These are phyloP conservation scores for Ustilago trichophora DNA, from an alignment of 1,284 basidiomycete species.

Conservation along the genomic window DNA sequence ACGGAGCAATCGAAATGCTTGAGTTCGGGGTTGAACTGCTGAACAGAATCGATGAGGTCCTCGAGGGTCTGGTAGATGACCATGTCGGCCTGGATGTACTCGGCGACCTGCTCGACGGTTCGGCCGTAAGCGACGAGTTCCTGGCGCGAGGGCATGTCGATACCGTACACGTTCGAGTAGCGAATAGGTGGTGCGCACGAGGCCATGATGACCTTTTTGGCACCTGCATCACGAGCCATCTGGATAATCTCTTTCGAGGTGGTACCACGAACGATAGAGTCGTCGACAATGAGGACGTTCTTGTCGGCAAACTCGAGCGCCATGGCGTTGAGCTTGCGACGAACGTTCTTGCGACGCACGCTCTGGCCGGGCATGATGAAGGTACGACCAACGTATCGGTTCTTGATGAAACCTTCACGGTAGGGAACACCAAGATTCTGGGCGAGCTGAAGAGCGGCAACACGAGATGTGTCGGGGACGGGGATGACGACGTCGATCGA, in stretches of 20 bases:
- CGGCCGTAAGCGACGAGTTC: conserved; percentile 93
- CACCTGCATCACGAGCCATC: conserved; percentile 99
- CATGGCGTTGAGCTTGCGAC: conserved; percentile 97
- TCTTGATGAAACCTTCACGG: conserved; percentile 98
- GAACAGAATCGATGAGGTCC: conserved; percentile 87
- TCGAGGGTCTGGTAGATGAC: conserved; percentile 96
- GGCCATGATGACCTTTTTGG: conserved; percentile 95
- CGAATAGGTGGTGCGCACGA: conserved; percentile 97
- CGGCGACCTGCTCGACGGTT: conserved; percentile 79
- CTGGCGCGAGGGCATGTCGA: conserved; percentile 95
- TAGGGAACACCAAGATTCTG: conserved; percentile 91
- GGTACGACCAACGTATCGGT: conserved; percentile 95
- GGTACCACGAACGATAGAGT: conserved; percentile 97
- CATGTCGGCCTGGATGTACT: conserved; percentile 90
- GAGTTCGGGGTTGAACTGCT: conserved; percentile 84
- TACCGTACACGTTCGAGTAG: conserved; percentile 95
- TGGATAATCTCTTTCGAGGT: conserved; percentile 99
- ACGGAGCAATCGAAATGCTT: conserved; percentile 93
- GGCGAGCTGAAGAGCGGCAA: conserved; percentile 93
- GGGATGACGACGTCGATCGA: conserved; percentile 84
- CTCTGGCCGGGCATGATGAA: conserved; percentile 99
- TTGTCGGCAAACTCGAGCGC: conserved; percentile 95
- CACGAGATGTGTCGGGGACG: conserved; percentile 95
- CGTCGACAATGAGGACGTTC: conserved; percentile 94
- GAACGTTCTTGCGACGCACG: conserved; percentile 87